phyloP scores from a whole-genome alignment of 2,329 filamentous ascomycete species.

The Harringtonia lauricola region DNA sequence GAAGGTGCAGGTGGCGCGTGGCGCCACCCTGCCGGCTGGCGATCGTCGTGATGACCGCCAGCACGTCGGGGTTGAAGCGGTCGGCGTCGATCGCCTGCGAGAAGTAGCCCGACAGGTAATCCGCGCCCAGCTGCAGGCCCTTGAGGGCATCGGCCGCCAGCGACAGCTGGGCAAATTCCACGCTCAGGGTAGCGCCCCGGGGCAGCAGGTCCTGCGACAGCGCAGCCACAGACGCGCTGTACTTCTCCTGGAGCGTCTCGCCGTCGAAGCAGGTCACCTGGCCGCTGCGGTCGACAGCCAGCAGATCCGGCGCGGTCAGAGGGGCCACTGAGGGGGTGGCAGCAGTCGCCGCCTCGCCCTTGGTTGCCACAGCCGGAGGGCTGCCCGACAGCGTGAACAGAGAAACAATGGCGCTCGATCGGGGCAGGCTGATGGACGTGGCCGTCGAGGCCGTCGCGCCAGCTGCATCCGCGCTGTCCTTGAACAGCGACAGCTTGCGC shows the following conservation, averaged over 20 bases:
- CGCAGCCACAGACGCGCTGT: slow-evolving; percentile 31
- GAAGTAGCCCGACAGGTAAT: slow-evolving; percentile 40
- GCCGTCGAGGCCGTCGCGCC: slow-evolving; percentile 42
- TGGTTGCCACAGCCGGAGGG: no score
- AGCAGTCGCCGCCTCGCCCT: neutral
- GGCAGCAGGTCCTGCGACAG: slow-evolving; percentile 29
- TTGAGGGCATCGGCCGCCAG: slow-evolving; percentile 36
- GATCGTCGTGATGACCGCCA: slow-evolving; percentile 38
- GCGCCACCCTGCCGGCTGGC: slow-evolving; percentile 14
- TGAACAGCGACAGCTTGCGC: slow-evolving; percentile 47
- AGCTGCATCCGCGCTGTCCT: slow-evolving; percentile 39
- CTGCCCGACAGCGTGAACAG: slow-evolving; percentile 22
- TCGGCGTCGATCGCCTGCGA: slow-evolving; percentile 33
- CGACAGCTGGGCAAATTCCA: slow-evolving; percentile 38
- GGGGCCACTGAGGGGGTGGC: no score
- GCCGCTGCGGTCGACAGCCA: slow-evolving; percentile 50
- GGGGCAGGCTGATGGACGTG: slow-evolving; percentile 25
- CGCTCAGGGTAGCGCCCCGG: slow-evolving; percentile 23
- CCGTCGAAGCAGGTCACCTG: slow-evolving; percentile 49
- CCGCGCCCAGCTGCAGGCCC: slow-evolving; percentile 43
- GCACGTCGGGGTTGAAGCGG: slow-evolving; percentile 37
- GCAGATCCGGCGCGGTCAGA: slow-evolving; percentile 24
- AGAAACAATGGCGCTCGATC: slow-evolving; percentile 28
- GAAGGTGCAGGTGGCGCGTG: slow-evolving; percentile 22
- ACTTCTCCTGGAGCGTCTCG: slow-evolving; percentile 37